phyloP scores from a whole-genome alignment of 371 early-diverging fungal species.

The Parasitella parasitica region DNA sequence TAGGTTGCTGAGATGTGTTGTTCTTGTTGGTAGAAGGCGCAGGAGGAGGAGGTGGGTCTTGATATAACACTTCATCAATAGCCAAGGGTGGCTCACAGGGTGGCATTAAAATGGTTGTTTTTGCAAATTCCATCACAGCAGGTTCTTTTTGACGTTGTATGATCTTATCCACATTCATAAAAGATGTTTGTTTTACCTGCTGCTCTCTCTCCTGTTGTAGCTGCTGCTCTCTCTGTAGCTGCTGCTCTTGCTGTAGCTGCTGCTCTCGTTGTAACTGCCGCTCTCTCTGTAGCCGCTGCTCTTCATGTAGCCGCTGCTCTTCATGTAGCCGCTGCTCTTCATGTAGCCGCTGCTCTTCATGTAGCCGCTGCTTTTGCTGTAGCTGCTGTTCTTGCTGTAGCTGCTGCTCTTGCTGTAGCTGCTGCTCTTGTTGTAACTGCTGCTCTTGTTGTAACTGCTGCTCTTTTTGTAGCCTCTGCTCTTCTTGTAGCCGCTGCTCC shows the following conservation, averaged over 20 bases:
- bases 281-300: not conserved
- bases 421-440: not conserved
- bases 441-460: not conserved
- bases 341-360: not conserved
- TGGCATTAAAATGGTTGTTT: not conserved
- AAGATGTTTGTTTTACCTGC: not conserved
- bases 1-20: not conserved
- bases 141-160: not conserved
- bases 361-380: not conserved
- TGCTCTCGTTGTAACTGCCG: not conserved
- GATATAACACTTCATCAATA: not conserved
- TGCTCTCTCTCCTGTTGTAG: not conserved
- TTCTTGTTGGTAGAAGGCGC: not conserved
- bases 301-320: no score
- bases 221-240: not conserved
- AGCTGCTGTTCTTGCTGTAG: not conserved
- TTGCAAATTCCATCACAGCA: not conserved
- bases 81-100: constrained; percentile 1
- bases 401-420: not conserved
- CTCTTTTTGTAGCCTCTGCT: not conserved
- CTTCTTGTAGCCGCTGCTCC: not conserved
- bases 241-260: not conserved
- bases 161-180: not conserved
- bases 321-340: not conserved
- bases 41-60: not conserved